Base-by-base conservation (phyloP, 1,284 basidiomycete species). In the Meira miltonrushii region DNA sequence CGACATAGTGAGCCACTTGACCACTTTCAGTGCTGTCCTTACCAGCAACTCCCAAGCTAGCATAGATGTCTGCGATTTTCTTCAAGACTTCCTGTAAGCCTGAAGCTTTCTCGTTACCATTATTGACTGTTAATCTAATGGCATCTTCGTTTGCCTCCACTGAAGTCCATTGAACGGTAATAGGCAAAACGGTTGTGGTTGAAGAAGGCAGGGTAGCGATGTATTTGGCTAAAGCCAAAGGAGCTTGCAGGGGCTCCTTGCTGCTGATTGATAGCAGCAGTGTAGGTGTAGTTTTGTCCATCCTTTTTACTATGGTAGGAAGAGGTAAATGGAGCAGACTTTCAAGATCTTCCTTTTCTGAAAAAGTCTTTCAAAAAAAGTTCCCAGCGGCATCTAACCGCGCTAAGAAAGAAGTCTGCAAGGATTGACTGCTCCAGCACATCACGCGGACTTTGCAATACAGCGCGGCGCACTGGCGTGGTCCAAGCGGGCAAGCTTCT, bases 21-120 rank as follows among this genome's bases (percentile, higher is more conserved):
- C 54, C 39, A 21, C 57, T 40, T 21, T 59, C 53, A 9, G 28
- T 39, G 11, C 25, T 39, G 23, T 59, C 58, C 39, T 59, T 59
- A 13, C 58, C 58, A 41, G 57, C 49, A 19, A 59, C 39, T 19
- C 53, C 53, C 17, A 39, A 17, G 39, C 37, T 39, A 13, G 58
- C 58, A 41, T 59, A 59, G 8, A 33, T 55, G 41, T 57, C 49
- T 11, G 41, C n/a, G 1, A 59, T 23, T 55, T 52, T 25, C 21
- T 38, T 44, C 6, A 52, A 23, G 12, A 59, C 55, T 19, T 52
- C 50, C 12, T 19, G 53, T 17, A 49, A 12, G 33, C 58, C 58
- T 13, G n/a, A 52, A 8, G 21, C 12, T 39, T 55, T 48, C 39
- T 55, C 54, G 10, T 39, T 39, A 12, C 40, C 54, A 17, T 11